Evolutionary conservation across 768 basidiomycete genomes (phyloP), one percentile per base, ranked within the genome.

Genomic region (Leccinum rimulosum): DNA sequence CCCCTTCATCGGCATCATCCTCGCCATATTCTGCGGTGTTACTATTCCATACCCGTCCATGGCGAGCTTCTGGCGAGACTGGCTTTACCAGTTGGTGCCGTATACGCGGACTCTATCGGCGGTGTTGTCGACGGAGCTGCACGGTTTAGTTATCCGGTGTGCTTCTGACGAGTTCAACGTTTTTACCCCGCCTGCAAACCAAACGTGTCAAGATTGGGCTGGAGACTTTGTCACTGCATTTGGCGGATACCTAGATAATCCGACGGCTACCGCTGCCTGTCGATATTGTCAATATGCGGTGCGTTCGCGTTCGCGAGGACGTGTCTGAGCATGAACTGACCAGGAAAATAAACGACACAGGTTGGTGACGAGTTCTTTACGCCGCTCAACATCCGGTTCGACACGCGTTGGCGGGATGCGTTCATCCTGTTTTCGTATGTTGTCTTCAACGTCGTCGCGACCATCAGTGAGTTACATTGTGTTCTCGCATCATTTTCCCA

Each of bases 11-110:
- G 76, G 80, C 47, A 70, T 87, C 33, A 76, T 88, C 40, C 81
- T 92, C 53, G 74, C 82, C 4, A 80, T 85, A 15, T 93, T 93
- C 82, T 91, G 89, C 64, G 92, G 92, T 68, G 89, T 92, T 15
- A 87, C 88, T 1, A 83, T 92, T 56, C 89, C 89, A 0, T 87
- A 81, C 58, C 82, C 85, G 0, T 79, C 79, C 4, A 72, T 92
- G 70, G 78, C 80, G 10, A 68, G 70, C 30, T 91, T 91, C 79
- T 91, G 88, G 88, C 76, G 82, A 61, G 79, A 77, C n/a, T 93
- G 91, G 90, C 71, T 93, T 15, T 93, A 93, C 71, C 78, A 85
- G 61, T 74, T 89, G 8, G 76, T 78, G 49, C 91, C 91, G 0
- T 90, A 85, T 71, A 91, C 88, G 0, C 82, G 89, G 25, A 77